Conservation (phyloP, 2,329 filamentous ascomycete genomes). For the Chalaropsis thielavioides region DNA sequence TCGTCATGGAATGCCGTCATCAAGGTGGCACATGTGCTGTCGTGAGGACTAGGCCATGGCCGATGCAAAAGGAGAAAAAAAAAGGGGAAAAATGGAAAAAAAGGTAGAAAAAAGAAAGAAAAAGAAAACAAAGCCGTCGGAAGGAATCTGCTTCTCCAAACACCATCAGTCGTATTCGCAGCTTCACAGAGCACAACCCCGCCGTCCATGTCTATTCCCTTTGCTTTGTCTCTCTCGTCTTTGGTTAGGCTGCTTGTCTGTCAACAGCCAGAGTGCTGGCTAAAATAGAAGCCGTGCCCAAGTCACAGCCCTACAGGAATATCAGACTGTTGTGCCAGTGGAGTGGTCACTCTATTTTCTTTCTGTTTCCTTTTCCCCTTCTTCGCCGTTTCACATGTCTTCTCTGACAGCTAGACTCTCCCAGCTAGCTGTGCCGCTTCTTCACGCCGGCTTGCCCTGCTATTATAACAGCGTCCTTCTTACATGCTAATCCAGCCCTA, state of each 20-base stretch:
- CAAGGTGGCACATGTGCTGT: background rate
- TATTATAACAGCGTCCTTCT: background rate
- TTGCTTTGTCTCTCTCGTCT: background rate
- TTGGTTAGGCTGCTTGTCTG: background rate
- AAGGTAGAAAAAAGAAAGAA: background rate
- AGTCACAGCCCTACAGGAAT: background rate
- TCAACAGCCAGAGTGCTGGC: background rate
- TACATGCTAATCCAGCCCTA: background rate
- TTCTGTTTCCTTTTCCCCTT: background rate
- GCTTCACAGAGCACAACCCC: background rate
- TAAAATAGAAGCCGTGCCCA: background rate
- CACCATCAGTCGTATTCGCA: background rate
- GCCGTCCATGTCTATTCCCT: too few species aligned
- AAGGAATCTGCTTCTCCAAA: background rate
- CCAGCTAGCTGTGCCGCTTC: background rate
- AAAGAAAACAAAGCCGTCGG: background rate
- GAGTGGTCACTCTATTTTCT: background rate
- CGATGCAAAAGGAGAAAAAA: background rate
- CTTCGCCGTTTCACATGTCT: background rate
- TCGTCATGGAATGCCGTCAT: background rate
- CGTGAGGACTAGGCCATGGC: background rate
- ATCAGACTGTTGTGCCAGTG: background rate
- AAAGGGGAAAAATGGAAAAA: background rate
- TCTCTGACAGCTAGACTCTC: background rate
- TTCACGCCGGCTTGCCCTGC: background rate